Conservation (phyloP, 257 asterid species). For the Ophiorrhiza pumila region DNA sequence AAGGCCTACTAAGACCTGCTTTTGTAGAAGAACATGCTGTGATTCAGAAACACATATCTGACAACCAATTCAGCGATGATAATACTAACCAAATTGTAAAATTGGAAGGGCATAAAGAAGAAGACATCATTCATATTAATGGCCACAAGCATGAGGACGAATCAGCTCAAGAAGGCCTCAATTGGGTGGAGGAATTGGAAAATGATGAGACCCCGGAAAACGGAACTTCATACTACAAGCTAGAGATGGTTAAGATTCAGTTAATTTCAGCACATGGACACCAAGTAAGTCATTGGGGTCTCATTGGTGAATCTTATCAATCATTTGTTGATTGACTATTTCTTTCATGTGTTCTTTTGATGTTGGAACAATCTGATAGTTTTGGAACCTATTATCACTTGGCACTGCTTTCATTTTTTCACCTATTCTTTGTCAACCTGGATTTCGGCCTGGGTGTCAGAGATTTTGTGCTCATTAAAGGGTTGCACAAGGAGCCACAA, state of each 20-base stretch:
- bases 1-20: slow-evolving; percentile 90
- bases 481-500: not conserved
- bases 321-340: not conserved
- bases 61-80: slow-evolving; percentile 33
- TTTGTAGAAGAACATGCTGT: slow-evolving; percentile 80
- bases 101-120: slow-evolving; percentile 42
- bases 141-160: slow-evolving; percentile 58
- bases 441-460: not conserved
- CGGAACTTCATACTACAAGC: slow-evolving; percentile 90
- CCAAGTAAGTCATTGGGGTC: slow-evolving; percentile 41
- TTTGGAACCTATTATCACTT: not conserved
- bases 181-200: slow-evolving; percentile 67
- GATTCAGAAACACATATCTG: slow-evolving; percentile 66
- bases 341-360: not conserved
- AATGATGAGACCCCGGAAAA: slow-evolving; percentile 62
- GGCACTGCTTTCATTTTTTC: not conserved
- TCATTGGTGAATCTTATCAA: not conserved
- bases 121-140: slow-evolving; percentile 45
- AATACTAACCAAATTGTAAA: slow-evolving; percentile 29
- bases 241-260: slow-evolving; percentile 83
- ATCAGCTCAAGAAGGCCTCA: slow-evolving; percentile 44
- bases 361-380: not conserved
- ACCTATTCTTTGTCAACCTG: not conserved
- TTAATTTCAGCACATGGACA: slow-evolving; percentile 68
- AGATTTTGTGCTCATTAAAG: not conserved